Evolutionary conservation across 306 rosid species (phyloP).

Genomic region (Cucurbita argyrosperma): DNA sequence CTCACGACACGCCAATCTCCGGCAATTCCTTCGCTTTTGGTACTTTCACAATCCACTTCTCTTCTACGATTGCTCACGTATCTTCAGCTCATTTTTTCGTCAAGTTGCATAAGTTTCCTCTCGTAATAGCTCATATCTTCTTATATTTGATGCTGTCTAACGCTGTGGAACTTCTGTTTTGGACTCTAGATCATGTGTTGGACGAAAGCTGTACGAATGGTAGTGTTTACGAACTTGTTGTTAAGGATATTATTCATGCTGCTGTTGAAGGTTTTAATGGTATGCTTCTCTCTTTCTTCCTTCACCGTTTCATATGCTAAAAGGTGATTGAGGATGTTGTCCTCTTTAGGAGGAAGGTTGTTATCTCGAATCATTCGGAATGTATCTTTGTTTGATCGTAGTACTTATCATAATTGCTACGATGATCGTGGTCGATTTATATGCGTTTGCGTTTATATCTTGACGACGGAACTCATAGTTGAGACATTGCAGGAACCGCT

Average conservation of each 20-base stretch:
- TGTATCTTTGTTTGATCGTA: background rate
- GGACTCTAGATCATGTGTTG: constrained; percentile 61
- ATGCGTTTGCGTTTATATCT: background rate
- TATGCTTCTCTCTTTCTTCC: constrained; percentile 8
- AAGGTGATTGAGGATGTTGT: background rate
- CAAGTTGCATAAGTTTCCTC: background rate
- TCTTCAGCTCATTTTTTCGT: background rate
- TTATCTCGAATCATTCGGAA: background rate
- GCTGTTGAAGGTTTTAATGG: constrained; percentile 90
- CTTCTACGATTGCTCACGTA: background rate
- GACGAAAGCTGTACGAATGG: constrained; percentile 59
- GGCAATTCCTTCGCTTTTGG: constrained; percentile 71
- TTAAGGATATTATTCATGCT: constrained; percentile 71
- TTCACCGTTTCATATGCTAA: background rate
- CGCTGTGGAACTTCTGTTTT: background rate
- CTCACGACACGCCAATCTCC: constrained; percentile 70
- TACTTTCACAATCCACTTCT: background rate
- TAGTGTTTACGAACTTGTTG: constrained; percentile 61
- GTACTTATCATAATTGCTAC: background rate
- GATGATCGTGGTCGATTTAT: background rate
- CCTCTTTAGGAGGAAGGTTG: background rate
- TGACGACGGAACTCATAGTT: constrained; percentile 8
- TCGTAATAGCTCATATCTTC: background rate
- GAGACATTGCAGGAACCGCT: constrained; percentile 59
- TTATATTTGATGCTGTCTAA: background rate